Evolutionary conservation across 805 yeast species (phyloP), one percentile per base, ranked within the genome.

Genomic region (Lachancea meyersii): DNA sequence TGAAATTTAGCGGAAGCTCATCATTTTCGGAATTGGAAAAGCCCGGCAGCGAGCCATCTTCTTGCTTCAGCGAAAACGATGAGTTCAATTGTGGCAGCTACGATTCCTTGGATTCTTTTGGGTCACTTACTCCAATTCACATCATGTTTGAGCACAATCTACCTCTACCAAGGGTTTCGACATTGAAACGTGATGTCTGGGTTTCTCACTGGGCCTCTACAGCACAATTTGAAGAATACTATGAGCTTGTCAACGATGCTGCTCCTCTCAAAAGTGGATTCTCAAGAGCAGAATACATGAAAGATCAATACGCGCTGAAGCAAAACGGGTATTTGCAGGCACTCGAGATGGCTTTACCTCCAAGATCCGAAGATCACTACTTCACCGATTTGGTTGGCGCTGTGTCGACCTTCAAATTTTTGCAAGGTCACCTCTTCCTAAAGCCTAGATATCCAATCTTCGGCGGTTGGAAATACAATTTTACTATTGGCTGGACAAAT

Each of bases 391-490:
- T 83, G 51, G 96, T 91, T 22, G 98, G 98, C 28, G 86, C 86
- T 65, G 96, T 91, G 11, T 81, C 96, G 5, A 85, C 97, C 3
- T 82, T 83, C 38, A 68, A 69, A 48, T 57, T 65, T 3, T 41
- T 57, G 13, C 51, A 51, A 4, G 58, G 63, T 40, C 59, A 51
- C 47, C 65, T 86, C 37, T 68, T 80, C 27, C 62, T 93, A 50
- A 77, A 75, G 56, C 97, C 97, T 44, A 76, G 98, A 62, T 93
- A 71, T 70, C 98, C 98, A n/a, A 61, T 93, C 5, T 85, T 86
- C 64, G 98, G 98, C 38, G 94, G 89, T 33, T 93, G 98, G 98
- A 75, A 80, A 55, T 91, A 87, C 66, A 87, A 91, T 66, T 93
- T 86, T 71, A 93, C 97, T 18, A 64, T 91, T 52, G 97, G 97